Conservation (phyloP, 768 basidiomycete species). For the Lactifluus rugatus region DNA sequence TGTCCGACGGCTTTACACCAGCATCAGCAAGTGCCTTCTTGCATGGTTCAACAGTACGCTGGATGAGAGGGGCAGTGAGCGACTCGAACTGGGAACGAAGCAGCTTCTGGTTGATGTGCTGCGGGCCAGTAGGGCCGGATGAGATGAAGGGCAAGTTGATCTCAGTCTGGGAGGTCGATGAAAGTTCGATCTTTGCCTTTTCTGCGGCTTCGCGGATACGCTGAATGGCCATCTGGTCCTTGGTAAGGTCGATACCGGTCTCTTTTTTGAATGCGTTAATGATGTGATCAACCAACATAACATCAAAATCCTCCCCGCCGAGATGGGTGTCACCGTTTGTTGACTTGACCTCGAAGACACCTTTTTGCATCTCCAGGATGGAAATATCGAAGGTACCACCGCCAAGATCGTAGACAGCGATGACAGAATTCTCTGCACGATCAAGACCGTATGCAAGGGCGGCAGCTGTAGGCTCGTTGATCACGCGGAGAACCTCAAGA, state of each 20-base stretch:
- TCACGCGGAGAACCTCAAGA: conserved; percentile 93
- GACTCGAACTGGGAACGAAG: conserved; percentile 84
- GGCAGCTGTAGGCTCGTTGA: conserved; percentile 98
- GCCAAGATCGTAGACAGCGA: conserved; percentile 97
- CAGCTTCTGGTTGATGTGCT: conserved; percentile 92
- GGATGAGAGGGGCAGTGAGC: conserved; percentile 72
- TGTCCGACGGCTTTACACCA: conserved; percentile 83
- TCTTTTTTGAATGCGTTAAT: conserved; percentile 93
- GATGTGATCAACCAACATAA: conserved; percentile 77
- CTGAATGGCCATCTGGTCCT: conserved; percentile 95
- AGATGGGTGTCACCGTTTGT: conserved; percentile 99
- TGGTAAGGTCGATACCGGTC: conserved; percentile 64
- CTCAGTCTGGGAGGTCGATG: conserved; percentile 90
- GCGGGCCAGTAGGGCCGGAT: conserved; percentile 87
- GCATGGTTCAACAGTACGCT: conserved; percentile 90
- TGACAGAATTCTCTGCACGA: conserved; percentile 66
- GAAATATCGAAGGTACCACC: conserved; percentile 99
- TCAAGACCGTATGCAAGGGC: conserved; percentile 98
- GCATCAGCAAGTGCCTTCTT: conserved; percentile 95
- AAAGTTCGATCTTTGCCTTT: conserved; percentile 98
- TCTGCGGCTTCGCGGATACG: conserved; percentile 98
- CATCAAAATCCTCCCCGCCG: conserved; percentile 93
- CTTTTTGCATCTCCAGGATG: conserved; percentile 98
- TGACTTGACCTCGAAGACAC: conserved; percentile 99
- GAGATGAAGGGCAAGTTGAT: conserved; percentile 98